Evolutionary conservation across 2,329 filamentous ascomycete species (phyloP).

Genomic region (Bipolaris victoriae): DNA sequence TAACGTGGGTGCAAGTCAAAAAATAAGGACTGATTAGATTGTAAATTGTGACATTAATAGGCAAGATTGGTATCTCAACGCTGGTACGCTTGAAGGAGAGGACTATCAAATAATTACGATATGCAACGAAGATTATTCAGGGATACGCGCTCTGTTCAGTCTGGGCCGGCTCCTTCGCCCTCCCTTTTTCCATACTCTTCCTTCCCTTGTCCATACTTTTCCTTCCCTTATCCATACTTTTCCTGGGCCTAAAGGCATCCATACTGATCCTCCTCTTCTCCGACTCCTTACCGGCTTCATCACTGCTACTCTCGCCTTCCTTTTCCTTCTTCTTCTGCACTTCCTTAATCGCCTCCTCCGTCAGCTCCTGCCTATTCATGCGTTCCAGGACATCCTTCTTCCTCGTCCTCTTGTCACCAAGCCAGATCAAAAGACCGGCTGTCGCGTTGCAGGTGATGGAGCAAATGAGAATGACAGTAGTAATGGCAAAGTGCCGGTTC

Average conservation of each 20-base stretch:
- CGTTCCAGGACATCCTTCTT: conserved; percentile 86
- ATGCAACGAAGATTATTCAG: neutral
- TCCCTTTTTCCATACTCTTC: conserved; percentile 1
- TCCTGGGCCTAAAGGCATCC: conserved; percentile 17
- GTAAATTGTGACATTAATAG: too few relatives aligned
- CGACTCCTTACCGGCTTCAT: conserved; percentile 21
- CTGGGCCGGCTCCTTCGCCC: neutral
- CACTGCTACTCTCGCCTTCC: conserved; percentile 39
- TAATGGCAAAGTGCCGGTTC: conserved; percentile 71
- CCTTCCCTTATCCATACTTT: neutral
- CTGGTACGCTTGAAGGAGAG: too few relatives aligned
- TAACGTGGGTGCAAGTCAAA: too few relatives aligned
- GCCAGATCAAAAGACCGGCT: conserved; percentile 75
- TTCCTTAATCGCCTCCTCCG: conserved; percentile 66
- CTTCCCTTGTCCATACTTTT: neutral
- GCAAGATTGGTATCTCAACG: too few relatives aligned
- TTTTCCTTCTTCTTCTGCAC: conserved; percentile 57
- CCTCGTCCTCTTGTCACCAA: conserved; percentile 76
- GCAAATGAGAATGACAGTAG: conserved; percentile 79
- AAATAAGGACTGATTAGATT: too few relatives aligned
- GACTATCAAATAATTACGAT: too few relatives aligned
- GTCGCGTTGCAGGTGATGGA: conserved; percentile 79
- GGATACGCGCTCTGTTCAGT: neutral
- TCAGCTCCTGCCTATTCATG: conserved; percentile 78
- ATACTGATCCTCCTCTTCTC: conserved; percentile 29